Conservation (phyloP, 1,284 basidiomycete genomes). For the Filobasidium uniguttulatum region DNA sequence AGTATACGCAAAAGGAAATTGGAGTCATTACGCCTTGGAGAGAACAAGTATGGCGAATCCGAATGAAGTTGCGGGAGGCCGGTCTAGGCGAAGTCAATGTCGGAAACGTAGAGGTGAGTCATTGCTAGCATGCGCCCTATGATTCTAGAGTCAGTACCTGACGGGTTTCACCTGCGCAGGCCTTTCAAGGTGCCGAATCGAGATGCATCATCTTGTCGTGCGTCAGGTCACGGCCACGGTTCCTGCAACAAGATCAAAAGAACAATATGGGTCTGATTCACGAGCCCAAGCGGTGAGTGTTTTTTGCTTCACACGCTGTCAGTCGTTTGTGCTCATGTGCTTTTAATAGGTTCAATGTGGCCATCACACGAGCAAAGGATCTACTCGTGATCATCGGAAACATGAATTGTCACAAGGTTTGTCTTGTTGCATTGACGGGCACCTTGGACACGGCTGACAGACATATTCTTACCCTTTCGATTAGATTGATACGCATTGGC, state of each 20-base stretch:
- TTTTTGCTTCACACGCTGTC: background rate
- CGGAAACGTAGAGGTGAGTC: conserved; percentile 30
- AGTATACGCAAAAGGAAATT: conserved; percentile 25
- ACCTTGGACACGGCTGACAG: background rate
- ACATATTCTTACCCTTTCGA: too few species aligned
- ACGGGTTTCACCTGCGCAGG: conserved; percentile 10
- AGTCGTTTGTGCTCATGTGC: background rate
- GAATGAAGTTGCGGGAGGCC: conserved; percentile 24
- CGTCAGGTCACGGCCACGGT: conserved; percentile 29
- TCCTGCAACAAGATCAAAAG: conserved; percentile 25
- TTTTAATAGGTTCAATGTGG: conserved; percentile 34
- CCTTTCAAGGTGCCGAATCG: conserved; percentile 25
- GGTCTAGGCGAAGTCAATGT: conserved; percentile 30
- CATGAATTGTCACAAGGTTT: conserved; percentile 21
- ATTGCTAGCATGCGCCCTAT: background rate
- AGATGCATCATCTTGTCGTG: conserved; percentile 31
- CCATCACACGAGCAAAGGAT: conserved; percentile 37
- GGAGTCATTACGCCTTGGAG: conserved; percentile 35
- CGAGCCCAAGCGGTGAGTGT: conserved; percentile 29
- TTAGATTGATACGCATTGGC: conserved; percentile 28
- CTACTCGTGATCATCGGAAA: conserved; percentile 35
- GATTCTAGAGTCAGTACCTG: too few species aligned
- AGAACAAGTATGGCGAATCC: conserved; percentile 38
- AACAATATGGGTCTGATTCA: conserved; percentile 30
- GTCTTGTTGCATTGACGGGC: background rate